These are phyloP conservation scores for Tulasnella calospora DNA, from an alignment of 768 basidiomycete genomes.

Conservation along the genomic window DNA sequence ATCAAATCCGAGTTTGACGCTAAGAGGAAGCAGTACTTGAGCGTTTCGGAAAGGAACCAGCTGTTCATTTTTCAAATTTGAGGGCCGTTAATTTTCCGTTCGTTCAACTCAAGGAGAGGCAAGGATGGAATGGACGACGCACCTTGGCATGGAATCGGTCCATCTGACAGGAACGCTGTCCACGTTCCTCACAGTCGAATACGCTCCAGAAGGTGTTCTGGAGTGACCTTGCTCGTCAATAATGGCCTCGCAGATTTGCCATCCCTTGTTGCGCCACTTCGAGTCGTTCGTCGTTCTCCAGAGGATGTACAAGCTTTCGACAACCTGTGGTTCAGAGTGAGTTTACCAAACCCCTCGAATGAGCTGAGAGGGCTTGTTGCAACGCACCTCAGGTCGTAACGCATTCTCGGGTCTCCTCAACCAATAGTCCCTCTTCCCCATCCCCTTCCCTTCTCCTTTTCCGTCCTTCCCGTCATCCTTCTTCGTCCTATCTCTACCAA, in stretches of 20 bases:
- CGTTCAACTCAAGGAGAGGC: background rate
- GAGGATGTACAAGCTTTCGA: constrained; percentile 67
- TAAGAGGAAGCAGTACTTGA: constrained; percentile 68
- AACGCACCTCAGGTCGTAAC: constrained; percentile 63
- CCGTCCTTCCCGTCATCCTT: background rate
- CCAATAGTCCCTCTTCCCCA: constrained; percentile 49
- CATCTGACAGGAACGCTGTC: constrained; percentile 40
- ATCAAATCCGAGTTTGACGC: constrained; percentile 61
- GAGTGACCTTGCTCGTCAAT: constrained; percentile 44
- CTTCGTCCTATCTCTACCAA: background rate
- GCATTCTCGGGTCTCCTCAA: constrained; percentile 48
- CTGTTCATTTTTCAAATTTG: constrained; percentile 32
- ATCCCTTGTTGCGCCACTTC: constrained; percentile 67
- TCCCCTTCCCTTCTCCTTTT: background rate
- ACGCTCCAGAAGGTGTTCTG: constrained; percentile 51
- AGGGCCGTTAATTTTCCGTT: no score
- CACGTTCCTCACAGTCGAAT: constrained; percentile 53
- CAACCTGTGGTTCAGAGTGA: constrained; percentile 44
- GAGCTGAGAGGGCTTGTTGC: background rate
- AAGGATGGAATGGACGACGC: constrained; percentile 31
- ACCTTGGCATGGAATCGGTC: constrained; percentile 70
- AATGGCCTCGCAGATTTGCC: constrained; percentile 64
- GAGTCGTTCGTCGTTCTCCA: constrained; percentile 64
- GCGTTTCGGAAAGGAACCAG: constrained; percentile 55
- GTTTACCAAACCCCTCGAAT: background rate